phyloP scores from a whole-genome alignment of 2,329 filamentous ascomycete species.

The Penicillium sp. region DNA sequence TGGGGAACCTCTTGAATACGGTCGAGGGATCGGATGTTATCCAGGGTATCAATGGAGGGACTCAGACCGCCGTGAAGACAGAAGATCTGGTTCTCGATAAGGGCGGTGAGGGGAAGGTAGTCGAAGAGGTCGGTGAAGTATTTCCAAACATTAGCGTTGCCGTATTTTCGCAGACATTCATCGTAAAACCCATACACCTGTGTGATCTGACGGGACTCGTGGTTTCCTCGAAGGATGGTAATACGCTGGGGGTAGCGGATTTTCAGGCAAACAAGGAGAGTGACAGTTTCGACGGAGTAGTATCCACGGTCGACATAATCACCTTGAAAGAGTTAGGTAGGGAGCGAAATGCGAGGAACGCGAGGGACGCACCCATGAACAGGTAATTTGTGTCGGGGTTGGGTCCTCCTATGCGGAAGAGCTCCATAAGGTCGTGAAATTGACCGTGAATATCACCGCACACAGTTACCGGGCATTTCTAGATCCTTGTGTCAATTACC shows the following conservation, averaged over 20 bases:
- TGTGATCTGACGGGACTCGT: conserved; percentile 98
- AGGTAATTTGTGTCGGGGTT: conserved; percentile 99
- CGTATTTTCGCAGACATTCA: conserved; percentile 97
- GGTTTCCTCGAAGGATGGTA: conserved; percentile 97
- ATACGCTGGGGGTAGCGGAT: conserved; percentile 98
- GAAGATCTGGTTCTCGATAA: conserved; percentile 99
- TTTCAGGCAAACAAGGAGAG: conserved; percentile 93
- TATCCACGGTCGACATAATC: conserved; percentile 99
- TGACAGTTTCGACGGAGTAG: conserved; percentile 98
- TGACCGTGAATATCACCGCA: conserved; percentile 99
- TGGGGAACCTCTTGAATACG: conserved; percentile 98
- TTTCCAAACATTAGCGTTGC: conserved; percentile 99
- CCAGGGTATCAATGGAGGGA: conserved; percentile 92
- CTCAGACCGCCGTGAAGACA: conserved; percentile 96
- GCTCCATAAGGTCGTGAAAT: conserved; percentile 98
- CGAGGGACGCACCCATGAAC: conserved; percentile 80
- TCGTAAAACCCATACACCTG: conserved; percentile 99
- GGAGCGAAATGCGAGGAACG: conserved; percentile 1
- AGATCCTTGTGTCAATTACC: conserved; percentile 29
- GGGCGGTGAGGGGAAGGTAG: conserved; percentile 92
- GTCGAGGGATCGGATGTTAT: conserved; percentile 93
- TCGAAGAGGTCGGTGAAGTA: conserved; percentile 99
- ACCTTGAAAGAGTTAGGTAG: conserved; percentile 57
- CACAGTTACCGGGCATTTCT: conserved; percentile 99
- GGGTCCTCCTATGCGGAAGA: conserved; percentile 97